Base-by-base conservation (phyloP, 192 early-diverging fungal species). In the Entomortierella parvispora region DNA sequence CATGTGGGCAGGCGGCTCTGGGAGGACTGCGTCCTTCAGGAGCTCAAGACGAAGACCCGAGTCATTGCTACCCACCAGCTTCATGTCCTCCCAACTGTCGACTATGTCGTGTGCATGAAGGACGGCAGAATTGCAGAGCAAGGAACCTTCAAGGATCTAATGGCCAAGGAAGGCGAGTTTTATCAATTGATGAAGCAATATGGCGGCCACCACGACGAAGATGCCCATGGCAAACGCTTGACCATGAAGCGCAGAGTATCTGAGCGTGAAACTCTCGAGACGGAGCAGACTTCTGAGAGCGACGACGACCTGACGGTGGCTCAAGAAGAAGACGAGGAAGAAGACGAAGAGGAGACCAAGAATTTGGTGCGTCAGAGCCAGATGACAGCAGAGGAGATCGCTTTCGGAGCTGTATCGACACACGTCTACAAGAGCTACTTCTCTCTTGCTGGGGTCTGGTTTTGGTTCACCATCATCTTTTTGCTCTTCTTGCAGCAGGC, bases 11-110 rank as follows among this genome's bases (percentile, higher is more conserved):
- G 72, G 64, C 11, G 87, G 65, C 47, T 77, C 2, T 77, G 74
- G 74, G 65, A 77, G 43, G 74, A 68, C 44, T 77, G 74, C 26
- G 56, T 77, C 1, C 34, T 77, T 0, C 43, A 68, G 5, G 74
- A 77, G 29, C 44, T 77, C 51, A 87, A 84, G 28, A 83, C 81
- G 46, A 95, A 95, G 69, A 85, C 90, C 15, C 85, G 95, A n/a
- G 71, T 99, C 37, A 86, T 96, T 42, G 94, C 94, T 7, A 94
- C 94, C 12, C 91, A 92, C 68, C 90, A 89, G 14, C 89, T 98
- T 32, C 90, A 91, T 47, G 90, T 91, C 51, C 58, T 98, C 2
- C 87, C 85, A 26, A 83, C 88, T 37, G 79, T 86, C 1, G 90
- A 96, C 47, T 81, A 83, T 26, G 84, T 95, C 11, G 58, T 95